Percentiles rank a stretch among this genome's conserved stretches.
phyloP scores from a whole-genome alignment of 352 stramenopile genomes.

The Globisporangium barbulae region DNA sequence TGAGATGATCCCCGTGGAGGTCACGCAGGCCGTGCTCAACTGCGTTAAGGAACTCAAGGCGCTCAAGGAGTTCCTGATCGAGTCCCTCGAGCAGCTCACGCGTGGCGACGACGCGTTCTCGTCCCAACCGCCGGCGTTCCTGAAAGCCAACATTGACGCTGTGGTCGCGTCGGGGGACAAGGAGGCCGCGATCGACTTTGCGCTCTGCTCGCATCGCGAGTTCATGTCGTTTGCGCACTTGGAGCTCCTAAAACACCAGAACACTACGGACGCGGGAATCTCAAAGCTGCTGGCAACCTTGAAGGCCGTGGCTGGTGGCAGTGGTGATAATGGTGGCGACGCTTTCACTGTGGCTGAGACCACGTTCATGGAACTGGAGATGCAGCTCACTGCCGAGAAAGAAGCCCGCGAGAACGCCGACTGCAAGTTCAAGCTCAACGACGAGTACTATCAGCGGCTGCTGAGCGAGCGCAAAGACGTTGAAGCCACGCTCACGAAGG shows the following conservation, averaged over 20 bases:
- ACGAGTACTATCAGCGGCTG: slow-evolving; percentile 42
- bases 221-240: slow-evolving; percentile 43
- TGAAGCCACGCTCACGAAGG: slow-evolving; percentile 35
- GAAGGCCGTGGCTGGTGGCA: slow-evolving; percentile 19
- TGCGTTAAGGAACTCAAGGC: slow-evolving; percentile 73
- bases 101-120: slow-evolving; percentile 22
- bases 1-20: slow-evolving; percentile 53
- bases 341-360: slow-evolving; percentile 35
- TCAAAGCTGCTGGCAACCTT: slow-evolving; percentile 28
- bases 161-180: slow-evolving; percentile 28
- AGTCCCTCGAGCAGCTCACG: slow-evolving; percentile 51
- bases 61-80: slow-evolving; percentile 62
- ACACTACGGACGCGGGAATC: slow-evolving; percentile 24
- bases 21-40: slow-evolving; percentile 54
- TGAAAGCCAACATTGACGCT: slow-evolving; percentile 13
- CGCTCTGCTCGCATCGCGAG: slow-evolving; percentile 52
- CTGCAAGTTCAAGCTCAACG: slow-evolving; percentile 36
- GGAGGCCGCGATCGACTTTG: slow-evolving; percentile 53
- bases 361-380: slow-evolving; percentile 40
- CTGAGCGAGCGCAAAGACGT: slow-evolving; percentile 53
- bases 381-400: slow-evolving; percentile 29
- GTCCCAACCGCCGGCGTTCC: slow-evolving; percentile 19
- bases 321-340: neutral
- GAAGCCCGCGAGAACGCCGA: slow-evolving; percentile 30
- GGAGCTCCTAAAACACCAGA: slow-evolving; percentile 31